A percentile compares a stretch with the other conserved stretches of the same genome.
These are phyloP conservation scores for Vigna nakashimae DNA, from an alignment of 306 rosid genomes.

Conservation along the genomic window DNA sequence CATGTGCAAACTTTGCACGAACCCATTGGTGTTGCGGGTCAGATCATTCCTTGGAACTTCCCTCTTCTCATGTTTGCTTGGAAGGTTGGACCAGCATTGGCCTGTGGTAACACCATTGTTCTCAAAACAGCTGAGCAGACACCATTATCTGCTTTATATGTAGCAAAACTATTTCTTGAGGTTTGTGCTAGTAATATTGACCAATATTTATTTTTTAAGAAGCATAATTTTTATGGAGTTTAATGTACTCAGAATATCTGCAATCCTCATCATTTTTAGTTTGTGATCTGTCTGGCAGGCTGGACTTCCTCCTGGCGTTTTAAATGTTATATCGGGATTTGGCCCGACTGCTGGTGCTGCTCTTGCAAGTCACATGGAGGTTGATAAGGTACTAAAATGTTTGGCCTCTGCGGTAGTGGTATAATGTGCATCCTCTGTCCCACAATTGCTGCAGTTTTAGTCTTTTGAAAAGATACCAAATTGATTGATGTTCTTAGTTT, in stretches of 20 bases:
- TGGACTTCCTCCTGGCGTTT: constrained; percentile 90
- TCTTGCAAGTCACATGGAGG: constrained; percentile 92
- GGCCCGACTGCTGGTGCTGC: constrained; percentile 98
- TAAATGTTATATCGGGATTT: constrained; percentile 84
- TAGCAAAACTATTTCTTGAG: constrained; percentile 73
- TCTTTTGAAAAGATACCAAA: too few relatives aligned
- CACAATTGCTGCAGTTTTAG: too few relatives aligned
- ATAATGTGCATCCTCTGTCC: not conserved
- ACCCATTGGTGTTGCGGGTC: constrained; percentile 95
- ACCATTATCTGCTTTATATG: constrained; percentile 83
- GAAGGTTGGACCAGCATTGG: constrained; percentile 95
- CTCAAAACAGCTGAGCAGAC: constrained; percentile 96
- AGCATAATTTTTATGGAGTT: constrained; percentile 1
- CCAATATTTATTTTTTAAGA: constrained; percentile 7
- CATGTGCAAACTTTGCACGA: constrained; percentile 90
- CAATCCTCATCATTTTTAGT: constrained; percentile 26
- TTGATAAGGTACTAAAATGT: constrained; percentile 78
- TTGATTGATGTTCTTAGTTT: too few relatives aligned
- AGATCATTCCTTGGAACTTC: constrained; percentile 97
- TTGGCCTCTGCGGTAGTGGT: not conserved
- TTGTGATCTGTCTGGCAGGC: constrained; percentile 64
- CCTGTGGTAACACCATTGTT: constrained; percentile 86
- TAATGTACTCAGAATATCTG: not conserved
- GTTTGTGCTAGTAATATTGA: constrained; percentile 45
- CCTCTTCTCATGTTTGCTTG: constrained; percentile 92